Evolutionary conservation across 208 protist genomes (phyloP).

Genomic region (Leishmania mexicana): DNA sequence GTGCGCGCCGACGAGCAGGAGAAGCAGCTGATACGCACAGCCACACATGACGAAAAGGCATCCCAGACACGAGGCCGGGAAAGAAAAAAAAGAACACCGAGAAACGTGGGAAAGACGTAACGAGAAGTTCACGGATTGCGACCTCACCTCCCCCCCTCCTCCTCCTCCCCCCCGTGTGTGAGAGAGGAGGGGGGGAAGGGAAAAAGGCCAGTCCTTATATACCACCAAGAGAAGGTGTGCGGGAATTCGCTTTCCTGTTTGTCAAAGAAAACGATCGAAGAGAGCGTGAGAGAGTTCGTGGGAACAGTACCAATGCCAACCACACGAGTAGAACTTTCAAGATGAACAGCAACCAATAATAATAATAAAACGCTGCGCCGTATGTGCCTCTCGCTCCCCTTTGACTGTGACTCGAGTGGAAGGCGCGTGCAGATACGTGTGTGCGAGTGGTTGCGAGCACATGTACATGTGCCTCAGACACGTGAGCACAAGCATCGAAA

Average conservation of each 20-base stretch:
- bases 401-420: neutral
- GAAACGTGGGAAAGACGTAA: neutral
- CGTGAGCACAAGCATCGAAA: neutral
- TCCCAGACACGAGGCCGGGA: neutral
- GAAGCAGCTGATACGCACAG: neutral
- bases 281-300: neutral
- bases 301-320: neutral
- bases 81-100: neutral
- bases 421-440: neutral
- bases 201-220: neutral
- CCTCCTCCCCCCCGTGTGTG: too few relatives aligned
- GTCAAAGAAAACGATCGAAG: neutral
- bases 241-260: neutral
- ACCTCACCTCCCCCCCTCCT: neutral
- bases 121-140: neutral
- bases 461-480: neutral
- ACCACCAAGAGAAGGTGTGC: neutral
- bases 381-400: neutral
- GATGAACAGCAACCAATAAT: neutral
- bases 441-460: neutral
- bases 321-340: neutral
- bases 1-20: neutral
- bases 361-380: neutral
- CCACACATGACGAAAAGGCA: neutral
- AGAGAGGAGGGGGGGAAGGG: neutral